Base-by-base conservation (phyloP, 345 rosid genomes). In the Ricinus communis region DNA sequence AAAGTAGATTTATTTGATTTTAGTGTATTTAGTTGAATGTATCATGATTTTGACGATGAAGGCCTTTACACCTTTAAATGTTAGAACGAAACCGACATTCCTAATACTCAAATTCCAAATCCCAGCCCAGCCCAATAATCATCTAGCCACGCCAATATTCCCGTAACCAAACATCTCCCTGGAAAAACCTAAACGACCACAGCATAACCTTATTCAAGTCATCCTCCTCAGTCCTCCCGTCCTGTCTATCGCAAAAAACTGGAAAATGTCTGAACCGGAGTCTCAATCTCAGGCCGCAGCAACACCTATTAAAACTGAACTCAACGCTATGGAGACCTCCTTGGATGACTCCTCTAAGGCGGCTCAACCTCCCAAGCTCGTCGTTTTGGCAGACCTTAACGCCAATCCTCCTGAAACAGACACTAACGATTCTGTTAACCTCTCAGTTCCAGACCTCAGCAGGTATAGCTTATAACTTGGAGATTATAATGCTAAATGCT, bases 321-420 rank as follows among this genome's bases (percentile, higher is more conserved):
- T 80, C 8, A 77, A 57, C 31, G 75, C 76, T 25, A 50, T 71
- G 9, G 89, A 84, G 15, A 58, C 54, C 79, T 61, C 76, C 30
- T 6, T 54, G 14, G 80, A 80, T 11, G 82, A 74, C 19, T 14
- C 62, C 67, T 41, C 80, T 1, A 79, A 65, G 45, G 40, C 75
- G 45, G 60, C 64, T 54, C 91, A 65, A 52, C 82, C 86, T 71
- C 74, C 85, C 31, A 89, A 82, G 80, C 55, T 83, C 60, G 87
- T 87, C 76, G 85, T 94, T 67, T 73, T 94, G 70, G 98, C 97
- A 49, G 99, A 91, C 90, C 96, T 91, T 72, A 95, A 89, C 83
- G 87, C 81, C 82, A 84, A 91, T 70, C 98, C 96, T 81, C 94
- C 94, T 19, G 90, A 88, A 65, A 64, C 86, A 60, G 98, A 91